phyloP scores from a whole-genome alignment of 805 yeast genomes.

The Hemisphaericaspora nanyangensis region DNA sequence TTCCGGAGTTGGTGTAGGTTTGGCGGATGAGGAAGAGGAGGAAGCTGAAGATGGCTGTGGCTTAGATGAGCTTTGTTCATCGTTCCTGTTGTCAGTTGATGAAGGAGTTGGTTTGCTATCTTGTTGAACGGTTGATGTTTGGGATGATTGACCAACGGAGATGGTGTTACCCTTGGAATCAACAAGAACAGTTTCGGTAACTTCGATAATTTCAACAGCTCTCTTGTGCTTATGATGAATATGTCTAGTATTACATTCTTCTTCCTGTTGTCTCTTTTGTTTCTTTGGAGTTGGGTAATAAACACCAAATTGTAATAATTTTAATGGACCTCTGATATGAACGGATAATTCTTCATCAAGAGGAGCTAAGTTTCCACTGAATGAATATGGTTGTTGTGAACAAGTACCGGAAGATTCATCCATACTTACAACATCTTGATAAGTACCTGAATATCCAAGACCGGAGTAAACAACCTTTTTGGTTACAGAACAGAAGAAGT shows the following conservation, averaged over 20 bases:
- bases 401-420: constrained; percentile 67
- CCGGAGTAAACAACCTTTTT: constrained; percentile 62
- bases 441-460: constrained; percentile 84
- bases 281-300: constrained; percentile 61
- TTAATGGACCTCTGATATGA: constrained; percentile 87
- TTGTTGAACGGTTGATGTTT: constrained; percentile 12
- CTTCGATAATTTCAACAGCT: constrained; percentile 63
- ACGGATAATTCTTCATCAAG: constrained; percentile 83
- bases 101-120: constrained; percentile 15
- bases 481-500: constrained; percentile 78
- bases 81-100: constrained; percentile 14
- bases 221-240: constrained; percentile 51
- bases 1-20: constrained; percentile 19
- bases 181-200: constrained; percentile 74
- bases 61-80: background rate
- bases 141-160: constrained; percentile 12
- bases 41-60: constrained; percentile 16
- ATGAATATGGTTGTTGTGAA: constrained; percentile 50
- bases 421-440: constrained; percentile 77
- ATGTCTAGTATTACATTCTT: constrained; percentile 46
- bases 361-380: constrained; percentile 75
- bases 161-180: constrained; percentile 52
- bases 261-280: constrained; percentile 41
- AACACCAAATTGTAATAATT: constrained; percentile 81
- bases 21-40: constrained; percentile 16